A percentile compares a stretch with the other conserved stretches of the same genome.
These are phyloP conservation scores for Cercospora sp. DNA, from an alignment of 2,329 filamentous ascomycete species.

Conservation along the genomic window DNA sequence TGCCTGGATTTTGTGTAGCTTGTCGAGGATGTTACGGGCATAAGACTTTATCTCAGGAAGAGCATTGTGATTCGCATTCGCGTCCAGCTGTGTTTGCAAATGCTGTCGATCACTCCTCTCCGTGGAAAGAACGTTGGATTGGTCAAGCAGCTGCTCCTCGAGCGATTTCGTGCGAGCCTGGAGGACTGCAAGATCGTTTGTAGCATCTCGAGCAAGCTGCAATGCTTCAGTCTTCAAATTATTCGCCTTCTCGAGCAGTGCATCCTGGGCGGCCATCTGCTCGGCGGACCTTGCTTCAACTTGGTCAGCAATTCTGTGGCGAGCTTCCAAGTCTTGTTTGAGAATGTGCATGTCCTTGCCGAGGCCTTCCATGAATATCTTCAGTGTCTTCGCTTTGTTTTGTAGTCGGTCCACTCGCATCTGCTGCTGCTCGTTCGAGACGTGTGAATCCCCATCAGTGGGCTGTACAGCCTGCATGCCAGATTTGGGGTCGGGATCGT, in stretches of 20 bases:
- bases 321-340: slow-evolving; percentile 19
- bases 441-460: neutral
- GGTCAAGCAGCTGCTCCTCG: slow-evolving; percentile 27
- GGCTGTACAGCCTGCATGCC: neutral
- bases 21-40: slow-evolving; percentile 26
- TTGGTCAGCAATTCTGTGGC: neutral
- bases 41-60: slow-evolving; percentile 20
- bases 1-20: slow-evolving; percentile 29
- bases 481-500: neutral
- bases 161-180: slow-evolving; percentile 22
- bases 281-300: neutral
- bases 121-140: slow-evolving; percentile 25
- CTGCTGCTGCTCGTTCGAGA: neutral
- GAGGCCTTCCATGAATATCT: slow-evolving; percentile 30
- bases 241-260: slow-evolving; percentile 16
- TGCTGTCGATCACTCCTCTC: slow-evolving; percentile 29
- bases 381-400: slow-evolving; percentile 23
- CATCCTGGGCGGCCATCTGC: neutral
- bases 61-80: slow-evolving; percentile 15
- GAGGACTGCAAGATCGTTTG: slow-evolving; percentile 21
- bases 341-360: slow-evolving; percentile 28
- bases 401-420: neutral
- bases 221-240: slow-evolving; percentile 25
- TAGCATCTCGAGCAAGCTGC: slow-evolving; percentile 21
- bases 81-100: slow-evolving; percentile 27